Evolutionary conservation across 352 stramenopile genomes (phyloP).

Genomic region (Thalassiosira sp.): DNA sequence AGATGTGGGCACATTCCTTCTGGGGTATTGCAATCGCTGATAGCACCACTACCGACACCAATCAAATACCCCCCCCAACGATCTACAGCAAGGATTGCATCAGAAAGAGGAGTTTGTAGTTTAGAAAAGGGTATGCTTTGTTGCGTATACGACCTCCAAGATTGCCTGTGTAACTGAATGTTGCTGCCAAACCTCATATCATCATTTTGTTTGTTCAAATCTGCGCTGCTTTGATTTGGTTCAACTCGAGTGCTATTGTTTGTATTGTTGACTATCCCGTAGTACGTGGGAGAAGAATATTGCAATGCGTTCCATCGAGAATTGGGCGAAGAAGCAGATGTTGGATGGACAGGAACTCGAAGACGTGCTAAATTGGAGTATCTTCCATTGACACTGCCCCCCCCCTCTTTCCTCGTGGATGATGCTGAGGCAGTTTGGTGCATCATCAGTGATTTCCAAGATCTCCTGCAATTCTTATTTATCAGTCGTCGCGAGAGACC

Average conservation of each 20-base stretch:
- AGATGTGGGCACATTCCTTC: conserved; percentile 21
- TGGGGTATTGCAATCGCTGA: not conserved
- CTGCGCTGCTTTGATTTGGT: too few species aligned
- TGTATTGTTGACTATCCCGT: conserved; percentile 7
- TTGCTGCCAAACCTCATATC: not conserved
- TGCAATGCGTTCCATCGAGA: conserved; percentile 20
- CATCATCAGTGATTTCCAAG: conserved; percentile 17
- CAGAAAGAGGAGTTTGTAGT: conserved; percentile 31
- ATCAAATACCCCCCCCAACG: conserved; percentile 59
- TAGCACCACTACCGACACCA: conserved; percentile 37
- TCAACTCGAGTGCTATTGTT: not conserved
- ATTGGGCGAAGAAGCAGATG: conserved; percentile 2
- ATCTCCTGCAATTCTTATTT: not conserved
- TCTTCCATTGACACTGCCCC: not conserved
- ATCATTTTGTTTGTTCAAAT: not conserved
- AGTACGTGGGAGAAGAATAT: conserved; percentile 22
- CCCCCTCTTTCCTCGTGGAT: not conserved
- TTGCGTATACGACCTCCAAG: conserved; percentile 34
- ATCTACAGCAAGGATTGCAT: conserved; percentile 62
- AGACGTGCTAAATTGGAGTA: too few species aligned
- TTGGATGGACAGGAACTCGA: conserved; percentile 4
- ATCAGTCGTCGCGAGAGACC: not conserved
- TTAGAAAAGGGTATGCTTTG: conserved; percentile 41
- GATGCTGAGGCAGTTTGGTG: not conserved
- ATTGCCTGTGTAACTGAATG: conserved; percentile 14